Conservation (phyloP, 2,329 filamentous ascomycete genomes). For the Cytospora piceae region DNA sequence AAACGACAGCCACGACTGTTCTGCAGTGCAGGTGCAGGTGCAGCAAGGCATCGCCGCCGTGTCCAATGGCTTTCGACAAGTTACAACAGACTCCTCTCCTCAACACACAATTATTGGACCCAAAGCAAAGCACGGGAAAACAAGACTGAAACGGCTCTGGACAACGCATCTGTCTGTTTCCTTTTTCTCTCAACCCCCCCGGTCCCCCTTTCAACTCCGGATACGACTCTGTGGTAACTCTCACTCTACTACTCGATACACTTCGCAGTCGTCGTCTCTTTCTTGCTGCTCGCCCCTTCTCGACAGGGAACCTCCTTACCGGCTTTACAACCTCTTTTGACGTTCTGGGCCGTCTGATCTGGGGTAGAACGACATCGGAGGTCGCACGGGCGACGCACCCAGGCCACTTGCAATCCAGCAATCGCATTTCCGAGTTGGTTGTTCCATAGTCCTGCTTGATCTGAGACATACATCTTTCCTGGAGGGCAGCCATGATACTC, state of each 20-base stretch:
- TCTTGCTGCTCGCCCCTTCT: constrained; percentile 6
- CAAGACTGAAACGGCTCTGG: not conserved
- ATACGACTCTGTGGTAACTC: not conserved
- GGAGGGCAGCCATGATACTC: constrained; percentile 21
- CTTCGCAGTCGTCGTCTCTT: not conserved
- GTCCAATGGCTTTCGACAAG: constrained; percentile 25
- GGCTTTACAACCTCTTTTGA: constrained; percentile 5
- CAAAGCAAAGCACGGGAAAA: constrained; percentile 6
- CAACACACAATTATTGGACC: constrained; percentile 2
- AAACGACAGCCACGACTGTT: constrained; percentile 31
- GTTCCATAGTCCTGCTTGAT: constrained; percentile 28
- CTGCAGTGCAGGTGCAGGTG: constrained; percentile 25
- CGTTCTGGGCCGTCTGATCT: constrained; percentile 19
- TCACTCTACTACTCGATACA: not conserved
- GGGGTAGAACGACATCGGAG: constrained; percentile 12
- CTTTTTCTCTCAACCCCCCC: constrained; percentile 15
- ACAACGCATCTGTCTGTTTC: constrained; percentile 18
- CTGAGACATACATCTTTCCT: constrained; percentile 30
- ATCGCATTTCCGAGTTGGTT: constrained; percentile 18
- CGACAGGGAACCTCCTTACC: constrained; percentile 6
- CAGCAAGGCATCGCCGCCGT: constrained; percentile 24
- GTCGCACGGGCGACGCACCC: constrained; percentile 12
- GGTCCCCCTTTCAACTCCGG: not conserved
- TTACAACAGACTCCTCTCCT: constrained; percentile 19
- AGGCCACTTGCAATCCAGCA: constrained; percentile 10